phyloP scores from a whole-genome alignment of 352 stramenopile genomes.

The Peronosclerospora sorghi region DNA sequence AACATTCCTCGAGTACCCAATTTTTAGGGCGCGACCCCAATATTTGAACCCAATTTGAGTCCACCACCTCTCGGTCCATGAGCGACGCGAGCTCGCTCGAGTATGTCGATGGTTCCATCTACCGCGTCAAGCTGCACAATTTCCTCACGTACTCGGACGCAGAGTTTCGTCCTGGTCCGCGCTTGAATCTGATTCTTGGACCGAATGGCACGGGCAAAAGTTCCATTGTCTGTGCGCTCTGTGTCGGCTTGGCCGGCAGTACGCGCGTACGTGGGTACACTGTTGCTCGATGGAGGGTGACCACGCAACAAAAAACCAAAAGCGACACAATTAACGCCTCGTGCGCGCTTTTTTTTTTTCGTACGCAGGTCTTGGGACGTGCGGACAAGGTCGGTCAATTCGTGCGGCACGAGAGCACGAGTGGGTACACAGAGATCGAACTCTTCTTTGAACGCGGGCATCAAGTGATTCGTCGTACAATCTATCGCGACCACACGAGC shows the following conservation, averaged over 20 bases:
- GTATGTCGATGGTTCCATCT: constrained; percentile 83
- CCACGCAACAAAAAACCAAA: no score
- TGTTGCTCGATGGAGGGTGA: background rate
- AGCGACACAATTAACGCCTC: no score
- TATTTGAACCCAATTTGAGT: no score
- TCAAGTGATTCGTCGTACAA: constrained; percentile 82
- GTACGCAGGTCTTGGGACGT: constrained; percentile 82
- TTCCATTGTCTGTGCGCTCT: constrained; percentile 95
- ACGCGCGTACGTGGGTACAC: constrained; percentile 59
- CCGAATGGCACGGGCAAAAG: constrained; percentile 94
- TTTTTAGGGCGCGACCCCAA: no score
- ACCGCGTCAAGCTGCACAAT: constrained; percentile 87
- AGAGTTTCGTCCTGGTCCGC: constrained; percentile 85
- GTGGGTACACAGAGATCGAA: constrained; percentile 89
- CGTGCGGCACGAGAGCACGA: constrained; percentile 79
- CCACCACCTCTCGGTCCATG: background rate
- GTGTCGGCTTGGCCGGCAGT: constrained; percentile 91
- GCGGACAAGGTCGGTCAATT: constrained; percentile 90
- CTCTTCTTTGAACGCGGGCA: constrained; percentile 76
- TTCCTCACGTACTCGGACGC: constrained; percentile 90
- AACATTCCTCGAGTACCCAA: no score
- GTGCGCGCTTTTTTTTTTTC: no score
- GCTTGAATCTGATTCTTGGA: constrained; percentile 96
- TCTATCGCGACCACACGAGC: constrained; percentile 86
- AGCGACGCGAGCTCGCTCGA: constrained; percentile 32